Evolutionary conservation across 106 monocot genomes (phyloP), one percentile per base, ranked within the genome.

Genomic region (Vanilla planifolia): DNA sequence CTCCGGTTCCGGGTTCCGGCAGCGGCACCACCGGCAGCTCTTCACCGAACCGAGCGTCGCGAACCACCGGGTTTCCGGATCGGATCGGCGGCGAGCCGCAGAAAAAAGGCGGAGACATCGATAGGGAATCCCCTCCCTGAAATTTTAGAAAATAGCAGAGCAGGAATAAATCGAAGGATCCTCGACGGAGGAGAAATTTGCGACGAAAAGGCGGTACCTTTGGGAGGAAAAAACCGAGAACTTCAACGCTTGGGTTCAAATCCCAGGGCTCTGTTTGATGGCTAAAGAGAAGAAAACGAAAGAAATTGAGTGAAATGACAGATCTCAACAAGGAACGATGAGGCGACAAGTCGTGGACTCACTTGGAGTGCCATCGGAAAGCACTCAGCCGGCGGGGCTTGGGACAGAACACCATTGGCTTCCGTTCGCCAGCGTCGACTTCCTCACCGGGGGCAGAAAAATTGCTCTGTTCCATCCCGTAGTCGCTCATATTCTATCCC

Each of bases 331-430:
- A n/a, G n/a, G n/a, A n/a, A n/a, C n/a, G n/a, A n/a, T n/a, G n/a
- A n/a, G n/a, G n/a, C n/a, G n/a, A n/a, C n/a, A n/a, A n/a, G n/a
- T n/a, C n/a, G n/a, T n/a, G n/a, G n/a, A n/a, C n/a, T n/a, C n/a
- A n/a, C n/a, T n/a, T n/a, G n/a, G 70, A 10, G 50, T 50, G n/a
- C 67, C 68, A 62, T 7, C 72, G 70, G 32, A 75, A 47, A 17
- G 74, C 64, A 39, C 64, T 43, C 48, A 72, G 44, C 44, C 34
- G 43, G 72, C 69, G 50, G 78, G 92, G 92, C 27, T 80, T 86
- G 16, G 92, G 92, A 65, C 92, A 86, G 25, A 80, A 75, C 10
- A 92, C 66, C n/a, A n/a, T n/a, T n/a, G n/a, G n/a, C n/a, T 82
- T 68, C 52, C 52, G 55, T 33, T 78, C 74, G 47, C 72, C 84